These are phyloP conservation scores for Globisporangium radiosum DNA, from an alignment of 352 stramenopile species.

Conservation along the genomic window DNA sequence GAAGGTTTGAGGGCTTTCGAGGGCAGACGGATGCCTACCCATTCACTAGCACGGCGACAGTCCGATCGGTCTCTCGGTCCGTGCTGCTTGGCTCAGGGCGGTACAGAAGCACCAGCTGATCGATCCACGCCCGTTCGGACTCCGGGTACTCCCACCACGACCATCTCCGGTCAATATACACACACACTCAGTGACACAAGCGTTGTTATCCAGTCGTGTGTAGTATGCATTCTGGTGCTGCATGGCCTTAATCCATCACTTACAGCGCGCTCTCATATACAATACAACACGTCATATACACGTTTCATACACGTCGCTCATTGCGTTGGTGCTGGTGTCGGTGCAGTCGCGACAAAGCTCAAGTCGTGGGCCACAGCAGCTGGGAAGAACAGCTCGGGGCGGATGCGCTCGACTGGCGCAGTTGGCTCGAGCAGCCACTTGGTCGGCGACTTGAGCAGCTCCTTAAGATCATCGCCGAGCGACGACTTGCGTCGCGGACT, in stretches of 20 bases:
- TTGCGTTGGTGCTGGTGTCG: background rate
- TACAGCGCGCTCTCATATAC: conserved; percentile 4
- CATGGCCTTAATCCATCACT: no score
- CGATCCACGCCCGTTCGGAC: no score
- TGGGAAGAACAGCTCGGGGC: conserved; percentile 50
- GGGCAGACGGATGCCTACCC: no score
- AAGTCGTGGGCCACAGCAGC: conserved; percentile 33
- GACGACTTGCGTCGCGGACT: conserved; percentile 38
- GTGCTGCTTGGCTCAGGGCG: no score
- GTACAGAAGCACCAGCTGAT: no score
- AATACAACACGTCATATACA: background rate
- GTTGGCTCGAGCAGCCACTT: conserved; percentile 46
- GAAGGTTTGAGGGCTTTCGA: conserved; percentile 30
- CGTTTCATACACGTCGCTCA: background rate
- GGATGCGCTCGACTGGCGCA: conserved; percentile 23
- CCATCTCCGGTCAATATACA: no score
- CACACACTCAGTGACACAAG: no score
- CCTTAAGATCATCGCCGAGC: conserved; percentile 57
- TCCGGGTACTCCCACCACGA: no score
- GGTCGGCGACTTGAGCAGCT: conserved; percentile 47
- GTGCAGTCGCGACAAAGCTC: conserved; percentile 1
- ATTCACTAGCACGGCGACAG: no score
- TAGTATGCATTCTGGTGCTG: no score
- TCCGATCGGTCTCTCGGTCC: no score
- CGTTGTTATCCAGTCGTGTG: no score